Base-by-base conservation (phyloP, 768 basidiomycete species). In the Rhodosporidiobolus odoratus region DNA sequence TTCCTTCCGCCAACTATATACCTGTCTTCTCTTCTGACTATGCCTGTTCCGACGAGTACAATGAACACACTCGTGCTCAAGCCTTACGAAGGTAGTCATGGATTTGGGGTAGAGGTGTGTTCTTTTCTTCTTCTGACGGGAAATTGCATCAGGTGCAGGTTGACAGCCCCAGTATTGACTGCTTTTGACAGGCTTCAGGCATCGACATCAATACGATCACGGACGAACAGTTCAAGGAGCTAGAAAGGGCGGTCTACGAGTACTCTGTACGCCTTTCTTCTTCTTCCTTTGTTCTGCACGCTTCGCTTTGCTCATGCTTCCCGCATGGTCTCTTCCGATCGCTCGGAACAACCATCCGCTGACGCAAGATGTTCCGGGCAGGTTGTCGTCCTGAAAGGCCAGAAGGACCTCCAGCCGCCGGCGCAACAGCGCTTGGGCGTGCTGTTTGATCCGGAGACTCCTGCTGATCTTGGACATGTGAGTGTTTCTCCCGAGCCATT, bases 381-480 rank as follows among this genome's bases (percentile, higher is more conserved):
- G 48, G 25, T 54, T 27, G 27, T 64, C 40, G 63, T 64, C 5
- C 41, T 64, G 1, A 64, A 64, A 32, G 53, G 30, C 19, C 63
- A 64, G 63, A 30, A n/a, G 2, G 61, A 45, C 15, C 38, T 62
- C 48, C 10, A n/a, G 1, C 61, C 61, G 15, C 19, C 34, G 35
- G 9, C n/a, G 4, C 61, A 62, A 34, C 52, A 64, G 21, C 41
- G 13, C 25, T 32, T 64, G 6, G 17, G 60, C 27, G 52, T 63
- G 21, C 40, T 30, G 15, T 56, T 64, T 16, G 63, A 64, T 54
- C 63, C 63, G 21, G 21, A 43, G 8, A 64, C 63, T 2, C 63
- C 63, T 4, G 63, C 63, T 15, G 38, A 56, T 17, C 40, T 64
- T 12, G 53, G 63, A 1, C 63, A 63, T 52, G 54, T 63, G 62